Base-by-base conservation (phyloP, 495 filamentous ascomycete species). In the Oidiodendron maius region DNA sequence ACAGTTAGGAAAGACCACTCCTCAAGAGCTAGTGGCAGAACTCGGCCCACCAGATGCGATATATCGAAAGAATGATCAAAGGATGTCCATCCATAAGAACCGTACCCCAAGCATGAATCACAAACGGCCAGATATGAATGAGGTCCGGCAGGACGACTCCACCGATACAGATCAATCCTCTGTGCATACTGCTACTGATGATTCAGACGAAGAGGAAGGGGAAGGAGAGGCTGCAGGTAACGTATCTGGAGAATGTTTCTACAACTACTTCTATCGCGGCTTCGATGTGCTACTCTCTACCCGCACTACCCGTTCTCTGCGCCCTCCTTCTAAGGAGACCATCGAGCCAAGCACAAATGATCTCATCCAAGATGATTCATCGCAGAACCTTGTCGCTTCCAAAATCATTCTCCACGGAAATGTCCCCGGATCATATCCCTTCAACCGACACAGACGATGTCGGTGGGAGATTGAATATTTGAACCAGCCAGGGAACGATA, bases 1-100 rank as follows among this genome's bases (percentile, higher is more conserved):
- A 32, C 76, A 64, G 1, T 69, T 98, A 1, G 84, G 86, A 44
- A 76, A 88, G 57, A 96, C 90, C 0, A 89, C 86, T 8, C 84
- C 87, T 1, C 93, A 98, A 68, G 90, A 96, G 54, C 70, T 98
- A 3, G 78, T 96, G 18, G 78, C 84, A 32, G 90, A 95, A 51
- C 79, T 98, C 22, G 93, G 93, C 0, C 87, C 93, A 3, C 93
- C 93, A n/a, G 89, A 95, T 66, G 87, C 90, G 16, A 94, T 94
- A 28, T 95, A 96, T 64, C 76, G 87, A 53, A 97, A 95, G 72
- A 87, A 88, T 62, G 91, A 96, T 62, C 83, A 88, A 56, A 76
- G 87, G 28, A 83, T 96, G 63, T 87, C 87, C n/a, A 93, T 96
- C 36, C 91, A 96, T 63, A 81, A 80, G 55, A 69, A 71, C 40